Evolutionary conservation across 768 basidiomycete genomes (phyloP).

Genomic region (Kwoniella bestiolae): DNA sequence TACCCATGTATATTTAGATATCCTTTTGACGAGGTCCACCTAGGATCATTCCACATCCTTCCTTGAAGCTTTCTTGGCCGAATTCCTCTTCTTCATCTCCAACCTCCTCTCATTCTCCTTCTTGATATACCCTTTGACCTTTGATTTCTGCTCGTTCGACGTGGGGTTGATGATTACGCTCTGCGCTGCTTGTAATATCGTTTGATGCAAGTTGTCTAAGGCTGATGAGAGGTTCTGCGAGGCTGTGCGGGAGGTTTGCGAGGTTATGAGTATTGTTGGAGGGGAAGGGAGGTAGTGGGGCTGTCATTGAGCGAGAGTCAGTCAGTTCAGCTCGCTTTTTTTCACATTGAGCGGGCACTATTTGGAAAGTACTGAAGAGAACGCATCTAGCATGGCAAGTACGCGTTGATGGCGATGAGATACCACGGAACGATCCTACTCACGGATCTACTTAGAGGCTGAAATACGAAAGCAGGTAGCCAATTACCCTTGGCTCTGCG

Average conservation of each 20-base stretch:
- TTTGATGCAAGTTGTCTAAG: conserved; percentile 35
- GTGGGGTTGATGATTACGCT: conserved; percentile 44
- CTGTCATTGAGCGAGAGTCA: conserved; percentile 25
- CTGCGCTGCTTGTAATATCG: conserved; percentile 31
- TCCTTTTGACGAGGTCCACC: neutral
- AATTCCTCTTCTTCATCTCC: conserved; percentile 33
- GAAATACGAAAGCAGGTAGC: conserved; percentile 47
- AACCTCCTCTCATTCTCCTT: conserved; percentile 40
- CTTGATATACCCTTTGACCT: conserved; percentile 30
- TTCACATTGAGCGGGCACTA: too few relatives aligned
- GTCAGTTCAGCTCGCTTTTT: too few relatives aligned
- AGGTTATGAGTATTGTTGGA: conserved; percentile 43
- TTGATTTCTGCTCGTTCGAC: conserved; percentile 38
- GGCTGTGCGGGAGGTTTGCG: conserved; percentile 44
- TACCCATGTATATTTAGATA: too few relatives aligned
- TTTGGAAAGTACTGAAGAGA: too few relatives aligned
- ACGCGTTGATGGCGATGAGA: too few relatives aligned
- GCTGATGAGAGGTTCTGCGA: conserved; percentile 39
- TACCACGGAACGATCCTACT: too few relatives aligned
- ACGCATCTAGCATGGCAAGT: too few relatives aligned
- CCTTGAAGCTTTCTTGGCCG: conserved; percentile 14
- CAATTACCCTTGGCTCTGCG: conserved; percentile 27
- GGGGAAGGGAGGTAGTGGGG: conserved; percentile 46
- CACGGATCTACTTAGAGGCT: conserved; percentile 40
- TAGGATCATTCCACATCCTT: conserved; percentile 9